Conservation (phyloP, 1,284 basidiomycete species). For the Trichosporon asahii region DNA sequence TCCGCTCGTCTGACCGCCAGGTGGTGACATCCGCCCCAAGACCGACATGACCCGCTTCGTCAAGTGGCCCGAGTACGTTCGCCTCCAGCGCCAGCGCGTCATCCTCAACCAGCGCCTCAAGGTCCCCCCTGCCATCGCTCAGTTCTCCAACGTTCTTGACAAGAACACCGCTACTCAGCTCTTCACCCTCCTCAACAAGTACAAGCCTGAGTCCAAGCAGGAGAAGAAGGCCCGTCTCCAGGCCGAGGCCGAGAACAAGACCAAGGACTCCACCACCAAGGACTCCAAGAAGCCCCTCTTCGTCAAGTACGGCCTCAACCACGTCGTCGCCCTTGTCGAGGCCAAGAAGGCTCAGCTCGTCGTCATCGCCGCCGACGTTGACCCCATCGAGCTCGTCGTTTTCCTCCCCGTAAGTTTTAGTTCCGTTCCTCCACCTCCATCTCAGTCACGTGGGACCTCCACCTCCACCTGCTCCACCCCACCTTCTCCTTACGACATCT, state of each 20-base stretch:
- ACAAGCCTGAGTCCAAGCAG: constrained; percentile 66
- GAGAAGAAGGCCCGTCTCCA: constrained; percentile 96
- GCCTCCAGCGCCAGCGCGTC: constrained; percentile 97
- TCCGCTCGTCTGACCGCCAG: constrained; percentile 52
- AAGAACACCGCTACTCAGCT: constrained; percentile 99
- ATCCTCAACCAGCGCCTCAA: constrained; percentile 98
- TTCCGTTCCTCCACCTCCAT: neutral
- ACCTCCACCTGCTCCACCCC: neutral
- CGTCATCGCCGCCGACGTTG: constrained; percentile 96
- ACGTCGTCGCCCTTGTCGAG: constrained; percentile 89
- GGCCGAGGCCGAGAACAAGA: constrained; percentile 70
- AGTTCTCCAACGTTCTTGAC: constrained; percentile 97
- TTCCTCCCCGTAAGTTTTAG: constrained; percentile 67
- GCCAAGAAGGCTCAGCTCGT: constrained; percentile 98
- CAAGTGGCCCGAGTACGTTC: constrained; percentile 99
- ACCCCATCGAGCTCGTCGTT: constrained; percentile 96
- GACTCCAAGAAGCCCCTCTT: constrained; percentile 89
- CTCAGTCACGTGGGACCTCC: neutral
- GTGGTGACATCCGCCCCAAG: constrained; percentile 88
- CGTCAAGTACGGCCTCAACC: constrained; percentile 97
- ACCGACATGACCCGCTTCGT: constrained; percentile 95
- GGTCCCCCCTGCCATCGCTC: constrained; percentile 96
- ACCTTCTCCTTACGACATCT: neutral
- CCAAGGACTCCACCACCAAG: constrained; percentile 55
- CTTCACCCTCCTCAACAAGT: constrained; percentile 98